Conservation (phyloP, 78 protist genomes). For the Monosiga brevicollis region DNA sequence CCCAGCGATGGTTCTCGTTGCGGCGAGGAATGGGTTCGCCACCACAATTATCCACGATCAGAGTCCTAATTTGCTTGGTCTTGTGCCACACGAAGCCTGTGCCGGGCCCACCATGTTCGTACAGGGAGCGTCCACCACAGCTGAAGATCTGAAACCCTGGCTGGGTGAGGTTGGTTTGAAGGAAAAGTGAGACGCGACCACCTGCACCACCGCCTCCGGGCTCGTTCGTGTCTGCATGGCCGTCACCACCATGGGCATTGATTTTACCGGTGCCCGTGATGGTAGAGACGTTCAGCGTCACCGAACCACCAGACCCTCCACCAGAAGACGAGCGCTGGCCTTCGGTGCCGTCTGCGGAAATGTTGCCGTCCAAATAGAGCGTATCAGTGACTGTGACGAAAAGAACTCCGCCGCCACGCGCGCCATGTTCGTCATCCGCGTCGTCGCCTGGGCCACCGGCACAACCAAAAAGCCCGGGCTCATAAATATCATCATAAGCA, state of each 20-base stretch:
- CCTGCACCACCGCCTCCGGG: constrained; percentile 1
- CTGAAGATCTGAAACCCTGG: background rate
- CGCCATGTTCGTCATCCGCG: background rate
- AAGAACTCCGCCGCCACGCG: background rate
- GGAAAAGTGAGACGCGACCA: background rate
- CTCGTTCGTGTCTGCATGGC: background rate
- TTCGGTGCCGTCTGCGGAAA: background rate
- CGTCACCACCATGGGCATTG: background rate
- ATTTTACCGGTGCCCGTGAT: background rate
- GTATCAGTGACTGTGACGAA: background rate
- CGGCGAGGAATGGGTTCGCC: background rate
- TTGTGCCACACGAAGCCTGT: background rate
- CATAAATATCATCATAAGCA: background rate
- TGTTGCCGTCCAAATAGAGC: background rate
- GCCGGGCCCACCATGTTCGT: background rate
- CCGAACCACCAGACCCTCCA: background rate
- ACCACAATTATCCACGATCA: background rate
- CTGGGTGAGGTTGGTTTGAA: background rate
- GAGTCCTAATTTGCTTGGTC: background rate
- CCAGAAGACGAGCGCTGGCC: background rate
- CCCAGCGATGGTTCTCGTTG: background rate
- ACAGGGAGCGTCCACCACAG: background rate
- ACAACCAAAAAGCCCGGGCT: background rate
- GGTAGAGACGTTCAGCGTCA: background rate
- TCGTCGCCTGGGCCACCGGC: background rate